phyloP scores from a whole-genome alignment of 768 basidiomycete genomes.

The Leucocoprinus birnbaumii region DNA sequence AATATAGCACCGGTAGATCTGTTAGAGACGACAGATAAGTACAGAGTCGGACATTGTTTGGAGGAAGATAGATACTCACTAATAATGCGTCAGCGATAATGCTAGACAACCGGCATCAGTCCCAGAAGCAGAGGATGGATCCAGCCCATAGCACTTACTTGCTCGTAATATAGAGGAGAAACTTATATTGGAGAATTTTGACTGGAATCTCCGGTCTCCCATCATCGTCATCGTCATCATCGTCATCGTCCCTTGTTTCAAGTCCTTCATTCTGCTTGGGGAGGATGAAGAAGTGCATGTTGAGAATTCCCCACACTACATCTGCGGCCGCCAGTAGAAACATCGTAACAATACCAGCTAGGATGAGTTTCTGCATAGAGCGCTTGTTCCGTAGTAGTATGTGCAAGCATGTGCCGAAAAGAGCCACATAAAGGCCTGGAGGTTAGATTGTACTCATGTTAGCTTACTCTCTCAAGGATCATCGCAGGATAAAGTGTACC shows the following conservation, averaged over 20 bases:
- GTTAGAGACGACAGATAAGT: background rate
- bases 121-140: too few relatives aligned
- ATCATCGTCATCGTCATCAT: slow-evolving; percentile 2
- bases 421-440: slow-evolving; percentile 9
- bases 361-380: slow-evolving; percentile 21
- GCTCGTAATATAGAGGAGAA: slow-evolving; percentile 28
- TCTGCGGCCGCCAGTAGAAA: slow-evolving; percentile 27
- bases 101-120: slow-evolving; percentile 14
- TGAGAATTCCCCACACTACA: slow-evolving; percentile 25
- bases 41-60: background rate
- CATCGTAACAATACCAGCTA: slow-evolving; percentile 24
- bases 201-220: slow-evolving; percentile 19
- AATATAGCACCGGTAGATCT: slow-evolving; percentile 31
- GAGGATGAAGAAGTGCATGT: slow-evolving; percentile 25
- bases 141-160: slow-evolving; percentile 25
- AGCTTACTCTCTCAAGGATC: background rate
- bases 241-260: background rate
- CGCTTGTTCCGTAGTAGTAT: slow-evolving; percentile 21
- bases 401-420: slow-evolving; percentile 10
- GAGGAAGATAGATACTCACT: slow-evolving; percentile 14
- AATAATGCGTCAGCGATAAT: slow-evolving; percentile 27
- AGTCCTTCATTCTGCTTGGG: slow-evolving; percentile 11
- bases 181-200: slow-evolving; percentile 24
- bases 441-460: background rate
- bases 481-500: background rate